Base-by-base conservation (phyloP, 768 basidiomycete species). In the Termitomyces sp. region DNA sequence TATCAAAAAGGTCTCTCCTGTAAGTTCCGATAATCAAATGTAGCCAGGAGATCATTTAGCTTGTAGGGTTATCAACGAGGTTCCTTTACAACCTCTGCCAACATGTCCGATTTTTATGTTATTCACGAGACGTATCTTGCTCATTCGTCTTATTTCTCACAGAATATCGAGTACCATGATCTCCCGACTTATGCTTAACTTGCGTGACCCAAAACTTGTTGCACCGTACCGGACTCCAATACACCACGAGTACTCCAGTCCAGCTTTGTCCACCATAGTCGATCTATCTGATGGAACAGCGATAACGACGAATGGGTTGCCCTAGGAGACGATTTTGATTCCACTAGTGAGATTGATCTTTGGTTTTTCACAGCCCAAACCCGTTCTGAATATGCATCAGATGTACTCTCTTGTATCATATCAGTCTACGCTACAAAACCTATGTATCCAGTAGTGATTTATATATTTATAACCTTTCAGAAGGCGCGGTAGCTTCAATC, bases 151-250 rank as follows among this genome's bases (percentile, higher is more conserved):
- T 18, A 20, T 39, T 69, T n/a, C 16, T 34, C 18, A 13, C 45
- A 72, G 69, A 47, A 60, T 70, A 24, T 70, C 71, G 47, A 71
- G 70, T 4, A 65, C 63, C 18, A 67, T 70, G 68, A 65, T 69
- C 47, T 69, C 70, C 10, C 65, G 71, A n/a, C 68, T 71, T 45
- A 68, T 70, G 62, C 62, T 72, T 5, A 71, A 72, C 58, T 59
- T 72, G 6, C 69, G 71, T 16, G 64, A 72, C 51, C 71, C 69
- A 51, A 59, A 60, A 44, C 36, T 71, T 37, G 20, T 45, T 9
- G 49, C 50, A 39, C 59, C 52, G 24, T 36, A 54, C 31, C 51
- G 28, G 13, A 42, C 15, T 20, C 20, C 31, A 3, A n/a, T 36
- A 18, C 47, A 29, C 51, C 39, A 45, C 56, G 55, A 51, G 64